A percentile compares a stretch with the other conserved stretches of the same genome.
Evolutionary conservation across 768 basidiomycete genomes (phyloP).

Genomic region (Boletus rubescentipes): DNA sequence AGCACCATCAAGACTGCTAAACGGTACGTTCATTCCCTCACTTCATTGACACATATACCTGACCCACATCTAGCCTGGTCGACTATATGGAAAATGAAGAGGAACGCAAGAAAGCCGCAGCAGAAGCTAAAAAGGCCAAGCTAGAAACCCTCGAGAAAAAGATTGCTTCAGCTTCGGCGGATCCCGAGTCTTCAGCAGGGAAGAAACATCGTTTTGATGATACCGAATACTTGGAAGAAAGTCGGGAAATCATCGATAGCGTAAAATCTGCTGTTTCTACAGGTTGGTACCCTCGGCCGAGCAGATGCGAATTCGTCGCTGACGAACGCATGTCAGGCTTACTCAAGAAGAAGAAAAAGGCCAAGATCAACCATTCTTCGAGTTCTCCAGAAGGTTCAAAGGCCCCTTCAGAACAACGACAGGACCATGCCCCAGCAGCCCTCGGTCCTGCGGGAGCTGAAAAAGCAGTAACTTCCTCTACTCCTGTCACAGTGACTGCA

Average conservation of each 20-base stretch:
- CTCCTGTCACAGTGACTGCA: slow-evolving; percentile 13
- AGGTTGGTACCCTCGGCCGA: slow-evolving; percentile 46
- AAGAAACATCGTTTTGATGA: slow-evolving; percentile 93
- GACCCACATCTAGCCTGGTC: slow-evolving; percentile 54
- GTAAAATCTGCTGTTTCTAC: slow-evolving; percentile 88
- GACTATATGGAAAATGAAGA: slow-evolving; percentile 86
- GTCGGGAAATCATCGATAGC: slow-evolving; percentile 83
- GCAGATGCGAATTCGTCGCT: not conserved
- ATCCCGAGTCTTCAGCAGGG: slow-evolving; percentile 54
- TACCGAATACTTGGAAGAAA: slow-evolving; percentile 88
- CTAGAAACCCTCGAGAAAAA: slow-evolving; percentile 83
- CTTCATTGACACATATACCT: not conserved
- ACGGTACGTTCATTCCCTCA: slow-evolving; percentile 52
- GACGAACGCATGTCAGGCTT: slow-evolving; percentile 48
- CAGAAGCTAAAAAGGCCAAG: slow-evolving; percentile 77
- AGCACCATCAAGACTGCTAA: slow-evolving; percentile 97
- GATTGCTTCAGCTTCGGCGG: slow-evolving; percentile 44
- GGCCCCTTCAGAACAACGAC: slow-evolving; percentile 4
- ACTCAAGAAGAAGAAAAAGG: slow-evolving; percentile 76
- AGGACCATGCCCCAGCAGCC: not conserved
- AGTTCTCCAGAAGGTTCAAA: slow-evolving; percentile 25
- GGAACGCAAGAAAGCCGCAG: slow-evolving; percentile 72
- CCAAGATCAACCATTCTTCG: slow-evolving; percentile 40
- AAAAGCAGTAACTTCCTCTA: slow-evolving; percentile 1
- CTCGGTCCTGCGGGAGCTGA: not conserved